A percentile compares a stretch with the other conserved stretches of the same genome.
These are phyloP conservation scores for Dothistroma pini DNA, from an alignment of 2,329 filamentous ascomycete species.

Conservation along the genomic window DNA sequence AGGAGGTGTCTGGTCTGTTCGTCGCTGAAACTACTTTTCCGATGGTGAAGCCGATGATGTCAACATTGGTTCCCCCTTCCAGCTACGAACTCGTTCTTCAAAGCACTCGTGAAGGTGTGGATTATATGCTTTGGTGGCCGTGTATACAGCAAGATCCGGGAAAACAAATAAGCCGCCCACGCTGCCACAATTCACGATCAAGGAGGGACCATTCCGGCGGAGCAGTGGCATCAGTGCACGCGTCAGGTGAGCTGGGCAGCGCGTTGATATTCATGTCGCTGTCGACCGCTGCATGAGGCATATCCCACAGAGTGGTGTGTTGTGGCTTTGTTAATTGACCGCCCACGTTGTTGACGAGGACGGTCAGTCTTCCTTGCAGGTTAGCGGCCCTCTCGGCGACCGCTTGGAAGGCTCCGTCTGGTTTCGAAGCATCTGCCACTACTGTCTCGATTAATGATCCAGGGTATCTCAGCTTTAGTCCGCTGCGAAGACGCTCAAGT, in stretches of 20 bases:
- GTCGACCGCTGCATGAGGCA: conserved; percentile 34
- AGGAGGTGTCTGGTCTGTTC: conserved; percentile 4
- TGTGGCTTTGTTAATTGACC: conserved; percentile 24
- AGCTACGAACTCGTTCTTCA: conserved; percentile 25
- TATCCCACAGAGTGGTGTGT: background rate
- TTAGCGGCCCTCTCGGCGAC: conserved; percentile 12
- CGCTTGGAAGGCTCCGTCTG: conserved; percentile 27
- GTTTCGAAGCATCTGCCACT: conserved; percentile 41
- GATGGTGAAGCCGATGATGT: conserved; percentile 5
- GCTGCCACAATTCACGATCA: conserved; percentile 51
- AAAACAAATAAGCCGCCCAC: conserved; percentile 40
- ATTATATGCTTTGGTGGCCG: conserved; percentile 45
- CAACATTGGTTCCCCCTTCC: conserved; percentile 1
- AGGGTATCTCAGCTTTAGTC: conserved; percentile 41
- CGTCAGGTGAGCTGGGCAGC: conserved; percentile 49
- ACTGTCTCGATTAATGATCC: conserved; percentile 37
- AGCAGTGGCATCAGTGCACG: conserved; percentile 44
- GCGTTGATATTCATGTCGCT: conserved; percentile 44
- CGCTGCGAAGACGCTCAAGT: conserved; percentile 37
- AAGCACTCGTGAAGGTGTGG: conserved; percentile 33
- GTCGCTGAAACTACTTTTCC: conserved; percentile 3
- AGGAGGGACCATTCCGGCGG: conserved; percentile 36
- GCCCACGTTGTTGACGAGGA: conserved; percentile 56
- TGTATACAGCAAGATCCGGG: conserved; percentile 46
- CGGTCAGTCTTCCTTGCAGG: conserved; percentile 39